phyloP scores from a whole-genome alignment of 2,329 filamentous ascomycete genomes.

The Lizonia empirigonia region DNA sequence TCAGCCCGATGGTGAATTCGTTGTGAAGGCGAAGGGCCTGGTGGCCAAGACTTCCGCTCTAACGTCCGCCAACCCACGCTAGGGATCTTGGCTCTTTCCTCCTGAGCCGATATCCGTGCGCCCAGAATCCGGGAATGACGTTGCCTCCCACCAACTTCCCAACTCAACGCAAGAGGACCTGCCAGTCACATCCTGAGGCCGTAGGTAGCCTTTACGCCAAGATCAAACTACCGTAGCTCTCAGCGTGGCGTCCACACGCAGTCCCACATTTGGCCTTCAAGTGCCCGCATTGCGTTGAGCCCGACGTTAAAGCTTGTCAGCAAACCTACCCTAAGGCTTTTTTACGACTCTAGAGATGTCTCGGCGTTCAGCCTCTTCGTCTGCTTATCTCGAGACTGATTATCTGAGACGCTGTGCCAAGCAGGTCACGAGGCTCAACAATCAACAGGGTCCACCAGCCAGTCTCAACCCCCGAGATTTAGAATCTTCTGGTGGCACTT shows the following conservation, averaged over 20 bases:
- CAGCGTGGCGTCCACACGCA: slow-evolving; percentile 15
- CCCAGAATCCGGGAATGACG: slow-evolving; percentile 25
- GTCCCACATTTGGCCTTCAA: slow-evolving; percentile 10
- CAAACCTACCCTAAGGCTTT: slow-evolving; percentile 25
- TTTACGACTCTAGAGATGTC: slow-evolving; percentile 21
- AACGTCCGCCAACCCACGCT: slow-evolving; percentile 19
- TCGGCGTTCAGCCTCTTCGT: slow-evolving; percentile 25
- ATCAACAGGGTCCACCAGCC: slow-evolving; percentile 10
- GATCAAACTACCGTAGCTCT: slow-evolving; percentile 15
- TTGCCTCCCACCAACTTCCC: slow-evolving; percentile 12
- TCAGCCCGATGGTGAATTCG: slow-evolving; percentile 15
- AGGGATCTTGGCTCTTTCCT: slow-evolving; percentile 13
- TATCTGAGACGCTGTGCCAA: slow-evolving; percentile 24
- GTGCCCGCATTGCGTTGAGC: slow-evolving; percentile 19
- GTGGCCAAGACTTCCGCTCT: slow-evolving; percentile 37
- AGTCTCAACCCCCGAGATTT: slow-evolving; percentile 4
- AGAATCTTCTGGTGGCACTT: slow-evolving; percentile 9
- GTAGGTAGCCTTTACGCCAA: slow-evolving; percentile 21
- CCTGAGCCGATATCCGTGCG: slow-evolving; percentile 15
- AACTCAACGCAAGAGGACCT: slow-evolving; percentile 9
- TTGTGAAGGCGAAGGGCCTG: slow-evolving; percentile 13
- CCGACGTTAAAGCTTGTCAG: slow-evolving; percentile 35
- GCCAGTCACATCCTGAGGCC: slow-evolving; percentile 18
- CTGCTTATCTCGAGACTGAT: slow-evolving; percentile 24
- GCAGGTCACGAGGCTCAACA: slow-evolving; percentile 35